Evolutionary conservation across 2,329 filamentous ascomycete genomes (phyloP).

Genomic region (Ascochyta lentis): DNA sequence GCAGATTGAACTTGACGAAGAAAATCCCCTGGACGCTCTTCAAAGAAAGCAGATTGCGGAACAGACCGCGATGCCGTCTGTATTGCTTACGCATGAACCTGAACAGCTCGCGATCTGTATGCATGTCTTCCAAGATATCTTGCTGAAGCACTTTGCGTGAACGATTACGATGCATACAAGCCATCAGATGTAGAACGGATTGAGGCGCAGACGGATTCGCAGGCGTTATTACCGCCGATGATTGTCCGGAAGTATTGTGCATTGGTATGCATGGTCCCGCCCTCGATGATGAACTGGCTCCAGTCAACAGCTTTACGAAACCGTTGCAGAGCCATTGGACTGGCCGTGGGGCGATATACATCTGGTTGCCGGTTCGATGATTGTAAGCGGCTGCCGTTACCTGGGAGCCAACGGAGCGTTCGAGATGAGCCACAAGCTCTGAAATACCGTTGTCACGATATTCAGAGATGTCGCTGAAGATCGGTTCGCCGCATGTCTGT

Average conservation of each 20-base stretch:
- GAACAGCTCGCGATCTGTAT: constrained; percentile 28
- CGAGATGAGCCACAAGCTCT: constrained; percentile 13
- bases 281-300: constrained; percentile 6
- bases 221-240: background rate
- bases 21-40: constrained; percentile 27
- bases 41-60: constrained; percentile 19
- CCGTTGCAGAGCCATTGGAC: constrained; percentile 10
- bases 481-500: constrained; percentile 22
- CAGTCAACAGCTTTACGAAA: background rate
- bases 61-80: constrained; percentile 11
- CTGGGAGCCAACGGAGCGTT: constrained; percentile 11
- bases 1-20: constrained; percentile 31
- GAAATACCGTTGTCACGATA: constrained; percentile 17
- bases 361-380: constrained; percentile 5
- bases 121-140: constrained; percentile 22
- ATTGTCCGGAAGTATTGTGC: background rate
- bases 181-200: constrained; percentile 22
- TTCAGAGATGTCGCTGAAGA: constrained; percentile 25
- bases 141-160: constrained; percentile 24
- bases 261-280: constrained; percentile 9
- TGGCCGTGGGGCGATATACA: constrained; percentile 9
- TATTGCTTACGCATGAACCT: constrained; percentile 25
- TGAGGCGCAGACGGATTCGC: background rate
- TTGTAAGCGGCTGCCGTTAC: constrained; percentile 3
- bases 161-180: constrained; percentile 26